These are phyloP conservation scores for Pestalotiopsis sp. DNA, from an alignment of 2,329 filamentous ascomycete genomes.

Conservation along the genomic window DNA sequence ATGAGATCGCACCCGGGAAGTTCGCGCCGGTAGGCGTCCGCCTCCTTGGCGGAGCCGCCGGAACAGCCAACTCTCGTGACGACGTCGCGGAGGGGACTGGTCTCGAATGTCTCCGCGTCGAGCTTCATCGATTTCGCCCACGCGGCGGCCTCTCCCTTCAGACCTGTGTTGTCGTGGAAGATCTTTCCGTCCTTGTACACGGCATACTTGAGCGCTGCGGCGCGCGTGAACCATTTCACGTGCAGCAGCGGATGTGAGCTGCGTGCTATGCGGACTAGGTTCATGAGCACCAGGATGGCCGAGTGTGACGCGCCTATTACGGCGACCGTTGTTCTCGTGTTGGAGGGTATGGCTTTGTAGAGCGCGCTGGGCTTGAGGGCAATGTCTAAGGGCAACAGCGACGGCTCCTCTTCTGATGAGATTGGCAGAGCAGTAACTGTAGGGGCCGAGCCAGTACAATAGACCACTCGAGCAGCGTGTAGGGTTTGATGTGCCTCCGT, in stretches of 20 bases:
- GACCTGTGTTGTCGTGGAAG: conserved; percentile 64
- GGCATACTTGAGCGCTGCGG: conserved; percentile 61
- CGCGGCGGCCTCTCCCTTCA: conserved; percentile 62
- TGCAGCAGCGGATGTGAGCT: conserved; percentile 15
- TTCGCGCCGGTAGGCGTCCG: conserved; percentile 44
- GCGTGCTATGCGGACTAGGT: conserved; percentile 56
- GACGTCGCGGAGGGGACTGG: conserved; percentile 27
- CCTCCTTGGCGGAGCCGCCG: conserved; percentile 39
- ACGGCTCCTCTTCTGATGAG: not conserved
- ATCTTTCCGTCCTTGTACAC: conserved; percentile 66
- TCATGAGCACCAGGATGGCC: conserved; percentile 64
- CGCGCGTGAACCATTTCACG: not conserved
- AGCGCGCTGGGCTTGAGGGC: conserved; percentile 57
- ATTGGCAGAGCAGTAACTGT: not conserved
- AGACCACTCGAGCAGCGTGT: not conserved
- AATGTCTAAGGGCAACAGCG: conserved; percentile 51
- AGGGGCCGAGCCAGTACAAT: not conserved
- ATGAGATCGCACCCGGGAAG: conserved; percentile 53
- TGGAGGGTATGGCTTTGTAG: conserved; percentile 36
- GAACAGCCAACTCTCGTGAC: conserved; percentile 49
- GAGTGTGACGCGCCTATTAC: conserved; percentile 67
- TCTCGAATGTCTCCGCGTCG: not conserved
- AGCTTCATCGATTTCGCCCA: conserved; percentile 47
- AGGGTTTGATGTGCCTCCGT: not conserved
- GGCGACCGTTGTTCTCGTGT: conserved; percentile 42